Evolutionary conservation across 2,329 filamentous ascomycete species (phyloP).

Genomic region (Colletotrichum caudatum): DNA sequence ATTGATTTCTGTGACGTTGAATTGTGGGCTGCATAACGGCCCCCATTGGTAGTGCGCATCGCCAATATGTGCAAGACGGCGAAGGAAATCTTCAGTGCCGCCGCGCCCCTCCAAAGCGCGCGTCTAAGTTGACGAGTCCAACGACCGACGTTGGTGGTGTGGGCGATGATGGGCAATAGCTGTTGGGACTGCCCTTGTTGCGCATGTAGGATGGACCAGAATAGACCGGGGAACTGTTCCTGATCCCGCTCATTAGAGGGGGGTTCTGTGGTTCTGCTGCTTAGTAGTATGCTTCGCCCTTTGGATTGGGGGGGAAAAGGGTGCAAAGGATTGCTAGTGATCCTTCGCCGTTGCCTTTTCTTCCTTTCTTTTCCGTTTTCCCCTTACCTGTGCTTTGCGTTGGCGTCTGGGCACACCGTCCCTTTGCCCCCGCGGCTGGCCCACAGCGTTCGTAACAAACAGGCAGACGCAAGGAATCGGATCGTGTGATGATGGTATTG

Average conservation of each 20-base stretch:
- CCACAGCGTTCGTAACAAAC: conserved; percentile 10
- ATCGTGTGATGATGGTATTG: conserved; percentile 21
- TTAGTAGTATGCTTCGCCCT: background rate
- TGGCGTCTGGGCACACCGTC: conserved; percentile 15
- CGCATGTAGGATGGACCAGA: conserved; percentile 17
- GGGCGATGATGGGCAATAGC: background rate
- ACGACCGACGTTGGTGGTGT: background rate
- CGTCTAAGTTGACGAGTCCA: conserved; percentile 36
- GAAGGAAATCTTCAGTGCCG: conserved; percentile 19
- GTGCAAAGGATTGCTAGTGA: conserved; percentile 20
- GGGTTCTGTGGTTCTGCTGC: conserved; percentile 6
- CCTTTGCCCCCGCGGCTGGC: conserved; percentile 8
- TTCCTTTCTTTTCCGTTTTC: background rate
- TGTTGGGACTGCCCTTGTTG: background rate
- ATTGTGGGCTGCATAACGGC: conserved; percentile 34
- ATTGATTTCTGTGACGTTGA: conserved; percentile 29
- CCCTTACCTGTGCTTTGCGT: conserved; percentile 5
- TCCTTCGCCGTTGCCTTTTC: conserved; percentile 23
- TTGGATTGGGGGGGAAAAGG: background rate
- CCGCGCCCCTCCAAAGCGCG: conserved; percentile 34
- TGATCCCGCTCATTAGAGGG: background rate
- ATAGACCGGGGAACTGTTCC: conserved; percentile 19
- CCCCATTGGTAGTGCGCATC: conserved; percentile 31
- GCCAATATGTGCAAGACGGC: conserved; percentile 5
- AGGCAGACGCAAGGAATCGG: conserved; percentile 19